phyloP scores from a whole-genome alignment of 179 eudicot species.

The Actinidia polygama region DNA sequence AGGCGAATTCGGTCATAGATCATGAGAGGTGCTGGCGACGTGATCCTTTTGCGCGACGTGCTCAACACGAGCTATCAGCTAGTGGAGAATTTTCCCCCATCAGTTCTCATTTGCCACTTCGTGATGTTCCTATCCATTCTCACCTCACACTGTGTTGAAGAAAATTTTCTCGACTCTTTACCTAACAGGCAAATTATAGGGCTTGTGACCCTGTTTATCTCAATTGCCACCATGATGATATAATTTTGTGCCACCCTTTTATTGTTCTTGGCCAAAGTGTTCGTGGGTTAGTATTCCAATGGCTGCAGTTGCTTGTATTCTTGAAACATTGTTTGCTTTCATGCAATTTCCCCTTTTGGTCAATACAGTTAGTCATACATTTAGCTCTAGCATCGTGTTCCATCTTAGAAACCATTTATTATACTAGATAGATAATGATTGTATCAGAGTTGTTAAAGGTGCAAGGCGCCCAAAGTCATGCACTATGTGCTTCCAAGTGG shows the following conservation, averaged over 20 bases:
- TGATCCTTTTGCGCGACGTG: too few species aligned
- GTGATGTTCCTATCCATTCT: conserved; percentile 27
- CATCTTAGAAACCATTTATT: too few species aligned
- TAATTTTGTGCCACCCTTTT: conserved; percentile 26
- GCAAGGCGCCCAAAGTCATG: too few species aligned
- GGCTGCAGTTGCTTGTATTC: conserved; percentile 29
- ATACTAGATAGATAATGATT: too few species aligned
- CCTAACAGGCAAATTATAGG: conserved; percentile 27
- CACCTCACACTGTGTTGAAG: conserved; percentile 27
- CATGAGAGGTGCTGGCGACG: too few species aligned
- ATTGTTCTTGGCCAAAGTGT: conserved; percentile 9
- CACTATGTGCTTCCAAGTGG: too few species aligned
- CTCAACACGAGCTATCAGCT: too few species aligned
- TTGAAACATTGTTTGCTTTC: conserved; percentile 31
- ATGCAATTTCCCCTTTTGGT: conserved; percentile 33
- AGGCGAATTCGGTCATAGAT: too few species aligned
- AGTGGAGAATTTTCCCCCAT: too few species aligned
- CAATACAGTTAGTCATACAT: conserved; percentile 27
- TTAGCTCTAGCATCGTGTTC: too few species aligned
- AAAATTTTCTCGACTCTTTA: conserved; percentile 26
- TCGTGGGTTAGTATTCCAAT: conserved; percentile 20
- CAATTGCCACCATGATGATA: conserved; percentile 30
- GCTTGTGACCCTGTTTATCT: conserved; percentile 29
- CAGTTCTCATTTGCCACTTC: conserved; percentile 28
- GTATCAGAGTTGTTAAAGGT: too few species aligned